phyloP scores from a whole-genome alignment of 2,329 filamentous ascomycete species.

The Davidsoniella eucalypti region DNA sequence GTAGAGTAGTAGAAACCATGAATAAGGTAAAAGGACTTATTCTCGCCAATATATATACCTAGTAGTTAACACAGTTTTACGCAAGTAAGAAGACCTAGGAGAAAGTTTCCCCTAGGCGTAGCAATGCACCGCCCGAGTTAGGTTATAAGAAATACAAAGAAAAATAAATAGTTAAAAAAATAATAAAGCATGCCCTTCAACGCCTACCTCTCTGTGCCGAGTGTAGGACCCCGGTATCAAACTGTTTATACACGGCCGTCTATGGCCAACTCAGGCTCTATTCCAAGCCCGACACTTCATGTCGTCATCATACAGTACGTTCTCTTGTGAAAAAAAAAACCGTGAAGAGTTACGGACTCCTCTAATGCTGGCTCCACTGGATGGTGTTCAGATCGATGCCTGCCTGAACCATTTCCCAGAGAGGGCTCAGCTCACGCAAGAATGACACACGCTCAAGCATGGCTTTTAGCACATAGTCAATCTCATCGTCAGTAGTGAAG shows the following conservation, averaged over 20 bases:
- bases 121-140: too few relatives aligned
- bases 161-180: neutral
- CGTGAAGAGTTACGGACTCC: neutral
- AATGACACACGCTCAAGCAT: constrained; percentile 83
- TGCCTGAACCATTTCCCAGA: constrained; percentile 97
- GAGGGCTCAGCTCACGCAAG: constrained; percentile 79
- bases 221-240: neutral
- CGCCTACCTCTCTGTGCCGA: constrained; percentile 4
- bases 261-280: neutral
- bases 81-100: too few relatives aligned
- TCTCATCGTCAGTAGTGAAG: constrained; percentile 88
- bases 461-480: constrained; percentile 93
- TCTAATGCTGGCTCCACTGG: constrained; percentile 91
- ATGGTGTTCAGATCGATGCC: constrained; percentile 91
- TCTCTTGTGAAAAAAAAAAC: too few relatives aligned
- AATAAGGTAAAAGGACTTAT: too few relatives aligned
- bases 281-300: neutral
- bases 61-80: too few relatives aligned
- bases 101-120: too few relatives aligned
- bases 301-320: too few relatives aligned
- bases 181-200: neutral
- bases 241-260: constrained; percentile 6
- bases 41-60: too few relatives aligned
- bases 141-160: neutral
- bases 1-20: too few relatives aligned